Conservation (phyloP, 495 filamentous ascomycete species). For the Echria macrotheca region DNA sequence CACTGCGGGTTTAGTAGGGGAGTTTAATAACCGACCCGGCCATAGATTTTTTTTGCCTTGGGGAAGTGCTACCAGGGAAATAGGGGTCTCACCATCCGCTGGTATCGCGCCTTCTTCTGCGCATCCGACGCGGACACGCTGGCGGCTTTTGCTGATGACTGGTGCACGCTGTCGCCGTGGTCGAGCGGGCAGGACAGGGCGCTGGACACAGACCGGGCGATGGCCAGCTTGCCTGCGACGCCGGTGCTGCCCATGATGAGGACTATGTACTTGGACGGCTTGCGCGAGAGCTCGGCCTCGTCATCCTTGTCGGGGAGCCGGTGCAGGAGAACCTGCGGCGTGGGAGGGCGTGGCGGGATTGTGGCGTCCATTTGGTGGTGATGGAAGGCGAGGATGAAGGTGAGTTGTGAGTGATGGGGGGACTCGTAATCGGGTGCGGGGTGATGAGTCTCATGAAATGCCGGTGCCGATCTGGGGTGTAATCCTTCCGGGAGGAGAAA, state of each 20-base stretch:
- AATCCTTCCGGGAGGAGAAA: too few relatives aligned
- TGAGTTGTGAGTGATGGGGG: too few relatives aligned
- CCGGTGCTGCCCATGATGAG: conserved; percentile 15
- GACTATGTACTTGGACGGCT: conserved; percentile 17
- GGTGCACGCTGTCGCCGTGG: conserved; percentile 21
- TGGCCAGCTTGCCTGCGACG: conserved; percentile 17
- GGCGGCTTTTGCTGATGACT: conserved; percentile 16
- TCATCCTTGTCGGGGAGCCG: conserved; percentile 14
- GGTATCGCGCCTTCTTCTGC: conserved; percentile 16
- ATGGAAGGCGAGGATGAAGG: too few relatives aligned
- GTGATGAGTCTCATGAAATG: too few relatives aligned
- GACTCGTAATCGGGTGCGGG: too few relatives aligned
- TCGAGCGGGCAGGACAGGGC: conserved; percentile 17
- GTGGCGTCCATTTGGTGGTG: too few relatives aligned
- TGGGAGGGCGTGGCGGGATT: conserved; percentile 14
- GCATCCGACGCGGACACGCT: neutral
- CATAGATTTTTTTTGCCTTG: too few relatives aligned
- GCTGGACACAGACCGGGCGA: conserved; percentile 11
- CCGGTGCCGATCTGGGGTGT: too few relatives aligned
- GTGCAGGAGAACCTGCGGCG: conserved; percentile 18
- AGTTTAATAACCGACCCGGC: too few relatives aligned
- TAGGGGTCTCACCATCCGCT: conserved; percentile 11
- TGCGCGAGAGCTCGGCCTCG: neutral
- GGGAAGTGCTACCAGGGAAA: too few relatives aligned
- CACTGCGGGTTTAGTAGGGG: conserved; percentile 1